Evolutionary conservation across 208 protist species (phyloP).

Genomic region (Lotmaria passim): DNA sequence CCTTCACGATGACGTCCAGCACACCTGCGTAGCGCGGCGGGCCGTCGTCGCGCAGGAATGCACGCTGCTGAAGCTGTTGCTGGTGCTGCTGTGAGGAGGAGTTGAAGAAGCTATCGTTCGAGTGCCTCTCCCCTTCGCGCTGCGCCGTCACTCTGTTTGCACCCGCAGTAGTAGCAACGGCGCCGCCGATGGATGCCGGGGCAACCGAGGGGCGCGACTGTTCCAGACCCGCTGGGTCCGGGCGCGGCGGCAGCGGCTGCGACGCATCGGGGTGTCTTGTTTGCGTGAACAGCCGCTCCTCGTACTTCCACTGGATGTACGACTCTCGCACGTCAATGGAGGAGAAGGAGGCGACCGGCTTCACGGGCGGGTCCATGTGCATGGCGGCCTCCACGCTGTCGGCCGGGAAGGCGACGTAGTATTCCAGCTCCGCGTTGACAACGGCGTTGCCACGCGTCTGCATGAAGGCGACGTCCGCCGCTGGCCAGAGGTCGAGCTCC

Average conservation of each 20-base stretch:
- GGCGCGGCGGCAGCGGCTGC: conserved; percentile 14
- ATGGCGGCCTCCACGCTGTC: conserved; percentile 37
- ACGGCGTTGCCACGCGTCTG: conserved; percentile 54
- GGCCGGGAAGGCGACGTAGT: conserved; percentile 38
- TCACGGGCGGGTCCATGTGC: conserved; percentile 31
- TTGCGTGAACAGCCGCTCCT: conserved; percentile 54
- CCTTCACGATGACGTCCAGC: conserved; percentile 59
- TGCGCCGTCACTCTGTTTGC: not conserved
- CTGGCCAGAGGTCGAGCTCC: conserved; percentile 71
- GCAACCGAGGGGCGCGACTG: conserved; percentile 9
- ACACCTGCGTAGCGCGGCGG: conserved; percentile 63
- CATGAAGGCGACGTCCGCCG: conserved; percentile 63
- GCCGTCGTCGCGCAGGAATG: conserved; percentile 29
- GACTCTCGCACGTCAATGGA: conserved; percentile 44
- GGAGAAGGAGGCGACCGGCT: conserved; percentile 43
- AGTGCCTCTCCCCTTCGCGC: not conserved
- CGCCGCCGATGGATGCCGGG: not conserved
- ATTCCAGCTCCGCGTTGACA: conserved; percentile 76
- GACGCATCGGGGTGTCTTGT: conserved; percentile 28
- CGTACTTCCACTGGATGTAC: conserved; percentile 73
- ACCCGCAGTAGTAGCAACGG: not conserved
- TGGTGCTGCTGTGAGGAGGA: not conserved
- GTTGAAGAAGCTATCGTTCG: conserved; percentile 2
- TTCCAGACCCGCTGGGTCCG: conserved; percentile 32
- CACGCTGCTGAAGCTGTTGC: conserved; percentile 5